These are phyloP conservation scores for Trypanosomatidae sp. DNA, from an alignment of 208 protist genomes.

Conservation along the genomic window DNA sequence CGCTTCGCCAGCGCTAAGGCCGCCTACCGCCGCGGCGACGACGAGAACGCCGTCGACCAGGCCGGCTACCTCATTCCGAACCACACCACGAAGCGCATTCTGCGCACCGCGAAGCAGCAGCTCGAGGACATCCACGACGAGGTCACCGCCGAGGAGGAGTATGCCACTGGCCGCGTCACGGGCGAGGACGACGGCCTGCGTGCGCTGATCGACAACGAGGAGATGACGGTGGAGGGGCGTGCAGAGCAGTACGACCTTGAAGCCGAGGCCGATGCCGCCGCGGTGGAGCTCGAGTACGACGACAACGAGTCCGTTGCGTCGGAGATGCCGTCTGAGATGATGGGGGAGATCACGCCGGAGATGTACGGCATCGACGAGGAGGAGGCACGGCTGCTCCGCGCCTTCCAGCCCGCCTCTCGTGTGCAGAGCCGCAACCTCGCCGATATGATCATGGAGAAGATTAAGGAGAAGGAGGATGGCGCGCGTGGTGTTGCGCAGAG, in stretches of 20 bases:
- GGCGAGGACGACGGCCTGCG: constrained; percentile 16
- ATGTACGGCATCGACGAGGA: constrained; percentile 91
- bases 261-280: constrained; percentile 58
- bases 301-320: constrained; percentile 78
- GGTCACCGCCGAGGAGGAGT: constrained; percentile 33
- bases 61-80: constrained; percentile 72
- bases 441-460: constrained; percentile 93
- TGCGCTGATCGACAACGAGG: constrained; percentile 22
- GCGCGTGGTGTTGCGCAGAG: constrained; percentile 20
- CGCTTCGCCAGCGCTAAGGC: constrained; percentile 74
- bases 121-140: constrained; percentile 61
- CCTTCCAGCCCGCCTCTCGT: constrained; percentile 83
- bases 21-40: constrained; percentile 16
- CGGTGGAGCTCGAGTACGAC: too few species aligned
- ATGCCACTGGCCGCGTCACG: not conserved
- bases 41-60: constrained; percentile 38
- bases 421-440: constrained; percentile 90
- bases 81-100: constrained; percentile 74
- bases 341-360: too few species aligned
- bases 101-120: constrained; percentile 73
- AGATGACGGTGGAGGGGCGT: constrained; percentile 13
- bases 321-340: too few species aligned
- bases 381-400: constrained; percentile 84
- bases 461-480: constrained; percentile 78
- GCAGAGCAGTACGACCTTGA: constrained; percentile 19